Conservation (phyloP, 1,284 basidiomycete genomes). For the Marasmius fiardii region DNA sequence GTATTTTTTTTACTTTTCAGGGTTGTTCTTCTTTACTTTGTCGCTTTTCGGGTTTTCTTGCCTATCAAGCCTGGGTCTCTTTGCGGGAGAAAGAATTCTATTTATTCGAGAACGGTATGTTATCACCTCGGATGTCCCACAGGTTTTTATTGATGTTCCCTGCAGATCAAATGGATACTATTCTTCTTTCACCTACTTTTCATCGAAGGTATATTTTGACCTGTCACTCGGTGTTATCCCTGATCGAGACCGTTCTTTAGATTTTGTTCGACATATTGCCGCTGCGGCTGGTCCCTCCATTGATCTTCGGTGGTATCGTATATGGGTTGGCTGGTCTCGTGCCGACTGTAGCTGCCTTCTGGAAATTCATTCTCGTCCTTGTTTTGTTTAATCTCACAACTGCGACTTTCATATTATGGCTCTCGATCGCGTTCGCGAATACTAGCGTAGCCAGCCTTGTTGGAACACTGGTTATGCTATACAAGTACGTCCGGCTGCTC, state of each 20-base stretch:
- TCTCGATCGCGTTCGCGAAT: constrained; percentile 86
- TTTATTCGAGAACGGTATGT: constrained; percentile 93
- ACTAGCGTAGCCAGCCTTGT: constrained; percentile 87
- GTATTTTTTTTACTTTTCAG: constrained; percentile 36
- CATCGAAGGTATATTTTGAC: constrained; percentile 66
- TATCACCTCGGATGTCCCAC: background rate
- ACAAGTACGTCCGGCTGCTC: constrained; percentile 69
- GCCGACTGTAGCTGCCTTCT: constrained; percentile 84
- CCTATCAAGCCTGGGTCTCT: constrained; percentile 87
- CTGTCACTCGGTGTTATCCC: background rate
- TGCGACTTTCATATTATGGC: constrained; percentile 85
- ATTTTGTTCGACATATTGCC: constrained; percentile 95
- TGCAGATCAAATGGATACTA: constrained; percentile 94
- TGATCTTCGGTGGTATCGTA: constrained; percentile 92
- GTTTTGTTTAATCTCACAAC: constrained; percentile 96
- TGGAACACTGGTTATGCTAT: constrained; percentile 95
- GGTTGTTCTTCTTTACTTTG: constrained; percentile 95
- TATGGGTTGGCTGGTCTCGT: constrained; percentile 94
- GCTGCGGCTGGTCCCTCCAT: constrained; percentile 88
- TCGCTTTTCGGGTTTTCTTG: constrained; percentile 96
- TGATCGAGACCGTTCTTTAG: constrained; percentile 29
- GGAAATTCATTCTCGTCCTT: constrained; percentile 95
- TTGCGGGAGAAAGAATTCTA: constrained; percentile 90
- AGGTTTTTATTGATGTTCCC: constrained; percentile 6
- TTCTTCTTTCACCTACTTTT: constrained; percentile 92